Conservation (phyloP, 2,329 filamentous ascomycete genomes). For the Cladosporium sp. region DNA sequence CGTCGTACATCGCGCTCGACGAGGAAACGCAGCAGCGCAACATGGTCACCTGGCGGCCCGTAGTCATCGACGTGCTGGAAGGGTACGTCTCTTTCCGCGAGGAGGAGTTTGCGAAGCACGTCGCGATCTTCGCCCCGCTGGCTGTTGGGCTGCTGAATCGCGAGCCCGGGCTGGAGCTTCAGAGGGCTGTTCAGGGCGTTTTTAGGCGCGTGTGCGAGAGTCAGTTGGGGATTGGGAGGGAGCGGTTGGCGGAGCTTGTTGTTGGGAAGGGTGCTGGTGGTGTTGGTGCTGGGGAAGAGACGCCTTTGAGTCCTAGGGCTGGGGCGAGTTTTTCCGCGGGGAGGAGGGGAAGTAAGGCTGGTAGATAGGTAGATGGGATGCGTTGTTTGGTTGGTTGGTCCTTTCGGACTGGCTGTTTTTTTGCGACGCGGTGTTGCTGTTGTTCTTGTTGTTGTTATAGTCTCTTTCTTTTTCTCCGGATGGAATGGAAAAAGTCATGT, state of each 20-base stretch:
- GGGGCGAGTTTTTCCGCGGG: conserved; percentile 20
- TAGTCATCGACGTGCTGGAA: conserved; percentile 94
- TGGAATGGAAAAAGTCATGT: too few species aligned
- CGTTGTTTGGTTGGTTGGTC: not conserved
- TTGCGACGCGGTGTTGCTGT: too few species aligned
- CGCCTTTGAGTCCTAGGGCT: conserved; percentile 22
- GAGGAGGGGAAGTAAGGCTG: conserved; percentile 23
- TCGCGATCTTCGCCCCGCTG: conserved; percentile 80
- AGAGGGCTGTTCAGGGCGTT: conserved; percentile 70
- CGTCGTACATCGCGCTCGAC: conserved; percentile 77
- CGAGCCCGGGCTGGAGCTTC: conserved; percentile 75
- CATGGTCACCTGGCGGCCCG: conserved; percentile 93
- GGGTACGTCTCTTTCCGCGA: conserved; percentile 81
- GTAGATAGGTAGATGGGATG: not conserved
- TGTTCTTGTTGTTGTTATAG: too few species aligned
- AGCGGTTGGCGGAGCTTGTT: conserved; percentile 7
- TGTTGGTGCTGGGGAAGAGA: not conserved
- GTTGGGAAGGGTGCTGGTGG: conserved; percentile 1
- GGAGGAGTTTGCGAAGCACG: conserved; percentile 72
- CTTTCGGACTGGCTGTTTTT: too few species aligned
- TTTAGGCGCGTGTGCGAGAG: conserved; percentile 80
- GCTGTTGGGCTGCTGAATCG: conserved; percentile 76
- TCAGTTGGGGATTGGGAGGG: conserved; percentile 43
- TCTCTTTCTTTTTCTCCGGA: too few species aligned
- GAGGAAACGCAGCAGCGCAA: conserved; percentile 97